These are phyloP conservation scores for Penicillium occitanis DNA, from an alignment of 2,329 filamentous ascomycete species.

Conservation along the genomic window DNA sequence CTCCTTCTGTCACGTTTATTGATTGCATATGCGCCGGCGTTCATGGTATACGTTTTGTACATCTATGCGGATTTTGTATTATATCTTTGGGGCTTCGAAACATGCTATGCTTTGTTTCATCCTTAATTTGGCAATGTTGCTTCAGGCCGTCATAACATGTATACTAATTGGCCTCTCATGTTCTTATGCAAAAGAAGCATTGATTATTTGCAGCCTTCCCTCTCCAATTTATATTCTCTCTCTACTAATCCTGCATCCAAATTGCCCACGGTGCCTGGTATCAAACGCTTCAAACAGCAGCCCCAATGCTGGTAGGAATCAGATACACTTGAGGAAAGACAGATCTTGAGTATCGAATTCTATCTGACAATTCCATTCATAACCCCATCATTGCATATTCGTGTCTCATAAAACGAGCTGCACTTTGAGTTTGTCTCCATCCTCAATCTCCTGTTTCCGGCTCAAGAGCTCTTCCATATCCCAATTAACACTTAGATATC, in stretches of 20 bases:
- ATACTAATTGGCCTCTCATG: background rate
- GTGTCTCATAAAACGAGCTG: background rate
- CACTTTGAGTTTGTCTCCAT: conserved; percentile 43
- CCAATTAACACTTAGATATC: conserved; percentile 25
- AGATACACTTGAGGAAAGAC: background rate
- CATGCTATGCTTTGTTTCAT: background rate
- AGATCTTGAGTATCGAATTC: background rate
- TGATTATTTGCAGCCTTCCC: background rate
- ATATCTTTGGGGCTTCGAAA: background rate
- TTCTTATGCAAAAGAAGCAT: background rate
- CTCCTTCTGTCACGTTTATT: background rate
- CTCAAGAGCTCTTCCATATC: conserved; percentile 23
- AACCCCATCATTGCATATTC: background rate
- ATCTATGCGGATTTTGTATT: background rate
- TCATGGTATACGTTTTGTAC: background rate
- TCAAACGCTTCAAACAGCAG: background rate
- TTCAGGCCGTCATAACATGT: background rate
- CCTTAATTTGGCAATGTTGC: background rate
- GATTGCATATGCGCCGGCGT: conserved; percentile 11
- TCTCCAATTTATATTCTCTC: background rate
- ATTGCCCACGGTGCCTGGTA: background rate
- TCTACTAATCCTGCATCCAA: background rate
- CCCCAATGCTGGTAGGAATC: background rate
- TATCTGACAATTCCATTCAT: background rate
- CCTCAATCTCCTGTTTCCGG: conserved; percentile 25